These are phyloP conservation scores for Paraglomus brasilianum DNA, from an alignment of 192 early-diverging fungal species.

Conservation along the genomic window DNA sequence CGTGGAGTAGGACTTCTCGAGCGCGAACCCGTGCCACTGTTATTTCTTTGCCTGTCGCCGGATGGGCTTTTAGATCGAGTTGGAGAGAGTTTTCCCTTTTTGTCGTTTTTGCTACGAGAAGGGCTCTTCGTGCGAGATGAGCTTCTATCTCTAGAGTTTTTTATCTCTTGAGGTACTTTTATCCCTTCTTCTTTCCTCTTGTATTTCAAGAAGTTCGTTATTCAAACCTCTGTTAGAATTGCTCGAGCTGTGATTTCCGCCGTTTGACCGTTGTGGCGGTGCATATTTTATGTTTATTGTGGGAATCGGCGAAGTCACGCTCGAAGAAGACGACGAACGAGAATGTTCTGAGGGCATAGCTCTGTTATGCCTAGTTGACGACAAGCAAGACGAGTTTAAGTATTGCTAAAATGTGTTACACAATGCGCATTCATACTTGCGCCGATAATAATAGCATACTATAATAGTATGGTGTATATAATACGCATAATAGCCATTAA, in stretches of 20 bases:
- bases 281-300: constrained; percentile 16
- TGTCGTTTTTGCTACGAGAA: constrained; percentile 13
- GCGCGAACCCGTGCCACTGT: background rate
- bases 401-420: no score
- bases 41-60: constrained; percentile 1
- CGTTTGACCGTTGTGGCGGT: background rate
- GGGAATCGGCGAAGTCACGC: constrained; percentile 20
- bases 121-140: background rate
- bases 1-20: constrained; percentile 22
- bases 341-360: constrained; percentile 21
- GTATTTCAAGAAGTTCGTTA: background rate
- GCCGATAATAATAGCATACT: no score
- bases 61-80: constrained; percentile 19
- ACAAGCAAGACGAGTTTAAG: no score
- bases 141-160: constrained; percentile 14
- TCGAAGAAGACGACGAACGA: constrained; percentile 19
- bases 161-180: background rate
- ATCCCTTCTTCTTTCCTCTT: constrained; percentile 13
- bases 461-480: no score
- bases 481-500: no score
- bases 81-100: constrained; percentile 11
- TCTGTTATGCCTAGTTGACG: background rate
- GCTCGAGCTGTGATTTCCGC: background rate
- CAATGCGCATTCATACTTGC: no score
- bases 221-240: background rate